These are phyloP conservation scores for Sugiyamaella pinicola DNA, from an alignment of 1,139 yeast genomes.

Conservation along the genomic window DNA sequence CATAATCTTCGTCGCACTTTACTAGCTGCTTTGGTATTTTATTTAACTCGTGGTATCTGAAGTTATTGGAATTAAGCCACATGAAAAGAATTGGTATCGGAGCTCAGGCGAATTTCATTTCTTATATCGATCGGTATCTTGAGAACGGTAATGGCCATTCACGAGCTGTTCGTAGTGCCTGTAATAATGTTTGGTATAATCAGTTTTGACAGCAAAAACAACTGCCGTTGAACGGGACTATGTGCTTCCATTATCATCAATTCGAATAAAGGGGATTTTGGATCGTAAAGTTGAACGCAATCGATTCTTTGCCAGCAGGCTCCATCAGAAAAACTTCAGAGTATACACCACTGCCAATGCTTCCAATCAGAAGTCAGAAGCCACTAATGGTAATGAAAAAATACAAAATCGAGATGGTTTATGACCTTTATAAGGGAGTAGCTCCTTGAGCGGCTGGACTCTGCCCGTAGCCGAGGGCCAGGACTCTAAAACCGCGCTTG, in stretches of 20 bases:
- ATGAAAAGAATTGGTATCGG: constrained; percentile 40
- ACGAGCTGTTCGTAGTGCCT: constrained; percentile 18
- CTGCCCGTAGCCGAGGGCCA: constrained; percentile 6
- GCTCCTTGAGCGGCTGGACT: constrained; percentile 2
- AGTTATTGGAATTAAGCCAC: constrained; percentile 43
- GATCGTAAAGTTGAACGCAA: too few relatives aligned
- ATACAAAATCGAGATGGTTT: too few relatives aligned
- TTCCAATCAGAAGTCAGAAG: too few relatives aligned
- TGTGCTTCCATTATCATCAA: constrained; percentile 51
- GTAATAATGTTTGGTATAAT: constrained; percentile 24
- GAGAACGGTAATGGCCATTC: constrained; percentile 43
- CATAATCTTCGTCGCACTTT: constrained; percentile 55
- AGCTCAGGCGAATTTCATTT: constrained; percentile 43
- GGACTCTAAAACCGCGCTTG: too few relatives aligned
- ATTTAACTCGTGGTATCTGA: too few relatives aligned
- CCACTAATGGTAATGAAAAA: too few relatives aligned
- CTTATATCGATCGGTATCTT: constrained; percentile 31
- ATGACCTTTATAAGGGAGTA: too few relatives aligned
- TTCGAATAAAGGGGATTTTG: constrained; percentile 52
- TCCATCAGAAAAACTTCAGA: constrained; percentile 35
- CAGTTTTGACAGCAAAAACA: constrained; percentile 46
- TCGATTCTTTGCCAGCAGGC: too few relatives aligned
- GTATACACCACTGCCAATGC: too few relatives aligned
- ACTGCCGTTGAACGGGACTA: constrained; percentile 46
- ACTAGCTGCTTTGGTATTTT: constrained; percentile 49